Percentiles rank a stretch among this genome's conserved stretches.
These are phyloP conservation scores for Hypholoma fasciculare DNA, from an alignment of 768 basidiomycete species.

Conservation along the genomic window DNA sequence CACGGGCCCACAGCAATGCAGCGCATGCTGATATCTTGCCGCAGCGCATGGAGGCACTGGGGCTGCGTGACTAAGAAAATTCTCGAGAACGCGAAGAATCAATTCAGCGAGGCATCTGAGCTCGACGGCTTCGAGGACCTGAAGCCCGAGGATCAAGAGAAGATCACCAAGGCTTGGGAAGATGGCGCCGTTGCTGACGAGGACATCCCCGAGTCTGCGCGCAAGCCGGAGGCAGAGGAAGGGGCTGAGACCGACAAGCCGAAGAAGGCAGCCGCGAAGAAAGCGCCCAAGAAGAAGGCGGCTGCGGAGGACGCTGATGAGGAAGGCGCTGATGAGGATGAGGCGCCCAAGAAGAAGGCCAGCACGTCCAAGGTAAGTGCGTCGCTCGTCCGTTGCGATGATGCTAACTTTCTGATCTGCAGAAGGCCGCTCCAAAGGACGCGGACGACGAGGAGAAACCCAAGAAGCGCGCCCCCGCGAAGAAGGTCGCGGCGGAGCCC, in stretches of 20 bases:
- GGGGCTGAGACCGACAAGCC: conserved; percentile 48
- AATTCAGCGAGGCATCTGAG: conserved; percentile 58
- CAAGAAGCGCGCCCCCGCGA: conserved; percentile 45
- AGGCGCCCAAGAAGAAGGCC: conserved; percentile 50
- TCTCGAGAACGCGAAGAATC: conserved; percentile 67
- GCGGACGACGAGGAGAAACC: conserved; percentile 41
- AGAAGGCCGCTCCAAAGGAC: conserved; percentile 20
- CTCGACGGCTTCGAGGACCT: conserved; percentile 87
- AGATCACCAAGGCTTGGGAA: conserved; percentile 71
- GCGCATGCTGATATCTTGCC: background rate
- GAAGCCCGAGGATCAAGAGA: conserved; percentile 65
- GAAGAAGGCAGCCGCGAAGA: conserved; percentile 30
- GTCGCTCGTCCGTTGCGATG: background rate
- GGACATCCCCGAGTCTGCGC: conserved; percentile 77
- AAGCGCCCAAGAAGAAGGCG: conserved; percentile 28
- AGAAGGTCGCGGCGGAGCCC: conserved; percentile 37
- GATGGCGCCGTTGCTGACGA: conserved; percentile 78
- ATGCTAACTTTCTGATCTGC: background rate
- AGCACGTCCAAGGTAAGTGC: conserved; percentile 21
- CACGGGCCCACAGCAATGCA: background rate
- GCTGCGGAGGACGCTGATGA: conserved; percentile 20
- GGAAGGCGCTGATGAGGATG: conserved; percentile 35
- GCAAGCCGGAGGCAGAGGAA: conserved; percentile 51
- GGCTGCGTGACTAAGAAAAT: conserved; percentile 78
- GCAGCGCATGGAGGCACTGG: conserved; percentile 87